A percentile compares a stretch with the other conserved stretches of the same genome.
Conservation (phyloP, 495 filamentous ascomycete genomes). For the Darksidea phi region DNA sequence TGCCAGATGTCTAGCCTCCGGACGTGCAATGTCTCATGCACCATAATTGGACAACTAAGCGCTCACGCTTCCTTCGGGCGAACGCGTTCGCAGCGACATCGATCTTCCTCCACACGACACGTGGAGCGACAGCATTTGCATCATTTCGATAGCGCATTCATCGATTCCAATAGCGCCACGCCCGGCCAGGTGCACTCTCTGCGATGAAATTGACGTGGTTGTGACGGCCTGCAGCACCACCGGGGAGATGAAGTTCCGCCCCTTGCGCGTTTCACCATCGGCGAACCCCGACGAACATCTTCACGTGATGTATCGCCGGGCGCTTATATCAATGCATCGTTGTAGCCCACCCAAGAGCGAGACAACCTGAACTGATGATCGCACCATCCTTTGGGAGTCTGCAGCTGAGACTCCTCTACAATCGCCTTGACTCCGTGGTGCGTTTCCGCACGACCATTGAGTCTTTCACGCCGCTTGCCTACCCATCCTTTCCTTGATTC, state of each 20-base stretch:
- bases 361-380: not conserved
- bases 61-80: not conserved
- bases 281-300: not conserved
- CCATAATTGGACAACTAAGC: not conserved
- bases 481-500: no score
- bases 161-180: no score
- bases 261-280: not conserved
- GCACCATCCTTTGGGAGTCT: not conserved
- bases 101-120: not conserved
- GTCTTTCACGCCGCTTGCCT: no score
- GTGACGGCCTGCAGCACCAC: not conserved
- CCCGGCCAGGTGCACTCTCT: not conserved
- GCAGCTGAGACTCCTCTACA: no score
- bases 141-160: no score
- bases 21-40: conserved; percentile 1
- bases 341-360: not conserved
- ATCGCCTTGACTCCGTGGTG: no score
- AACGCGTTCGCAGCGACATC: not conserved
- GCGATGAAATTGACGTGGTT: not conserved
- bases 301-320: not conserved
- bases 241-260: not conserved
- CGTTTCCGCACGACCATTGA: no score
- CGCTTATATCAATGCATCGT: not conserved
- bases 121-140: no score
- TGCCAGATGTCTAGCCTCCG: not conserved